Conservation (phyloP, 2,329 filamentous ascomycete genomes). For the Dactylellina drechsleri region DNA sequence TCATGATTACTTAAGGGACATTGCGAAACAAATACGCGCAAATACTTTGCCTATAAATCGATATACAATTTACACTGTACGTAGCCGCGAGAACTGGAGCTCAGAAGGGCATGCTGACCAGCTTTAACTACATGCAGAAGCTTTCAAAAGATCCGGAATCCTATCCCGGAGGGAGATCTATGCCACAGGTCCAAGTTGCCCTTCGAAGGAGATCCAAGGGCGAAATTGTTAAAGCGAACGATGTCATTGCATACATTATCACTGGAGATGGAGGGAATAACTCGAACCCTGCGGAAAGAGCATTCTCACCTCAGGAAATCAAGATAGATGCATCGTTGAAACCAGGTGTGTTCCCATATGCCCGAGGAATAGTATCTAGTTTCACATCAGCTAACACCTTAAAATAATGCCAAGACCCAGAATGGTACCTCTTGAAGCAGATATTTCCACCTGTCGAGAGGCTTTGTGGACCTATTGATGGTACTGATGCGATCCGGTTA, state of each 20-base stretch:
- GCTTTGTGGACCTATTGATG: constrained; percentile 92
- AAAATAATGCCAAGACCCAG: constrained; percentile 71
- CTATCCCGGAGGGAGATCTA: constrained; percentile 91
- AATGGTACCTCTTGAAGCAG: constrained; percentile 98
- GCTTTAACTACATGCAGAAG: constrained; percentile 67
- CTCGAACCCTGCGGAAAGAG: constrained; percentile 79
- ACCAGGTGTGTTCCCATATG: constrained; percentile 63
- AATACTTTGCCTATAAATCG: constrained; percentile 79
- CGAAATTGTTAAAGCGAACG: constrained; percentile 87
- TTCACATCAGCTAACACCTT: no score
- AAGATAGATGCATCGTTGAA: constrained; percentile 79
- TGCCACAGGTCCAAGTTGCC: constrained; percentile 97
- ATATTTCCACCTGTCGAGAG: constrained; percentile 98
- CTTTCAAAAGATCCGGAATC: constrained; percentile 92
- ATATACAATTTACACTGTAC: constrained; percentile 91
- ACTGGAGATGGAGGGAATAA: constrained; percentile 72
- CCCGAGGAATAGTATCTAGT: no score
- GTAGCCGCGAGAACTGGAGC: constrained; percentile 41
- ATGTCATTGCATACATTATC: constrained; percentile 96
- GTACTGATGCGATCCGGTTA: constrained; percentile 87
- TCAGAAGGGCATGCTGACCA: constrained; percentile 55
- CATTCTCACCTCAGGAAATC: constrained; percentile 85
- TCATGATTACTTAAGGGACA: constrained; percentile 88
- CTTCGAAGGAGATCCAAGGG: constrained; percentile 86
- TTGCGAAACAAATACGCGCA: constrained; percentile 86